These are phyloP conservation scores for Arthrobotrys sinensis DNA, from an alignment of 2,329 filamentous ascomycete species.

Conservation along the genomic window DNA sequence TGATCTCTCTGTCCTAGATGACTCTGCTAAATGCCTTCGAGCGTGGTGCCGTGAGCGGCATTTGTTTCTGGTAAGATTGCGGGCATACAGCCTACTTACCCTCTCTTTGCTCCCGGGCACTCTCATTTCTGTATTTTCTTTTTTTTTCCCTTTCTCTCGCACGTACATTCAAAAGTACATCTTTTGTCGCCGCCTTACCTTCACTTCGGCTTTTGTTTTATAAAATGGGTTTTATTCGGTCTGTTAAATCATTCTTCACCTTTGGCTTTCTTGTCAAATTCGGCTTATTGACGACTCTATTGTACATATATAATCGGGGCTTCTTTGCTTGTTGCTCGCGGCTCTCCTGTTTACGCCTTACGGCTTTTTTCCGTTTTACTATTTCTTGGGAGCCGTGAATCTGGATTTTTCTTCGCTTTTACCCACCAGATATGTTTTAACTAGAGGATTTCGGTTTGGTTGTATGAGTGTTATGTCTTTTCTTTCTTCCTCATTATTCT, in stretches of 20 bases:
- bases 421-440: background rate
- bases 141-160: background rate
- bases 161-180: conserved; percentile 56
- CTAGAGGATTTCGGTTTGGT: background rate
- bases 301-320: conserved; percentile 33
- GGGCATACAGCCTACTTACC: background rate
- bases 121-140: conserved; percentile 11
- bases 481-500: background rate
- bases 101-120: conserved; percentile 9
- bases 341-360: conserved; percentile 1
- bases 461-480: conserved; percentile 5
- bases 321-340: conserved; percentile 6
- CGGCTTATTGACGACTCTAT: conserved; percentile 23
- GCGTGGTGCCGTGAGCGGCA: background rate
- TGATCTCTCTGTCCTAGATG: background rate
- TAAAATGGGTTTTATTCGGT: conserved; percentile 41
- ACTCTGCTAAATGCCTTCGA: background rate
- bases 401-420: background rate
- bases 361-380: conserved; percentile 13
- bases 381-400: background rate
- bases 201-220: conserved; percentile 40
- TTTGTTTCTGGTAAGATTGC: background rate
- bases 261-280: conserved; percentile 9
- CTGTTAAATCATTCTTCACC: conserved; percentile 14
- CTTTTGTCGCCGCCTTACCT: conserved; percentile 27